A percentile compares a stretch with the other conserved stretches of the same genome.
These are phyloP conservation scores for Aureobasidium sp. DNA, from an alignment of 2,329 filamentous ascomycete species.

Conservation along the genomic window DNA sequence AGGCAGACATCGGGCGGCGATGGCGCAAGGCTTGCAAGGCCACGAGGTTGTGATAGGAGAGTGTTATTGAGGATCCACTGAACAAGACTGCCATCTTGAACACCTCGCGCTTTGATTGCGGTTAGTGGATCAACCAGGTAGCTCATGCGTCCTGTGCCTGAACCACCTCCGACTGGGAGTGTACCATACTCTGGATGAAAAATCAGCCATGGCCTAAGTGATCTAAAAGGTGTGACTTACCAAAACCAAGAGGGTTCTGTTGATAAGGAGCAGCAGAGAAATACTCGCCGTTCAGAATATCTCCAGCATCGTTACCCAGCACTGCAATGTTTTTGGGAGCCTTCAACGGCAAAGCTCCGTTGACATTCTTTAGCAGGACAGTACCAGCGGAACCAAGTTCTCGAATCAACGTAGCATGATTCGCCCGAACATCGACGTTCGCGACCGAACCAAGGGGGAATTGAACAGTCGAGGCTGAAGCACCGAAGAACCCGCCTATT, in stretches of 20 bases:
- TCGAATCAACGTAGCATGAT: conserved; percentile 32
- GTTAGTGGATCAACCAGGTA: conserved; percentile 37
- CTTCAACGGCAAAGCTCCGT: conserved; percentile 46
- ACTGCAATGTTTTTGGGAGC: conserved; percentile 43
- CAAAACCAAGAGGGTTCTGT: neutral
- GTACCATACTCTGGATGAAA: conserved; percentile 36
- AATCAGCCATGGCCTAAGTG: neutral
- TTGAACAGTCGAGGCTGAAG: conserved; percentile 12
- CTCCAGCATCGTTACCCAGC: conserved; percentile 44
- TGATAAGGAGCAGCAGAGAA: conserved; percentile 17
- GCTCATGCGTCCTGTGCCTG: conserved; percentile 34
- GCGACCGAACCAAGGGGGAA: conserved; percentile 16
- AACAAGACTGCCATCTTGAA: conserved; percentile 34
- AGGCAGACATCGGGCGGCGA: conserved; percentile 40
- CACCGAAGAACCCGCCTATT: conserved; percentile 22
- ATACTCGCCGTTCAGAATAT: conserved; percentile 44
- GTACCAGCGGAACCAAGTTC: conserved; percentile 35
- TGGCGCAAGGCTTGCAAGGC: conserved; percentile 18
- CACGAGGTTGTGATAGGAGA: conserved; percentile 26
- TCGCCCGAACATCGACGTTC: conserved; percentile 32
- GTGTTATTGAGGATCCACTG: conserved; percentile 39
- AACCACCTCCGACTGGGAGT: conserved; percentile 34
- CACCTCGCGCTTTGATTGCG: conserved; percentile 31
- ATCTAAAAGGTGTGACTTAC: conserved; percentile 16
- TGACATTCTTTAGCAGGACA: conserved; percentile 44